Percentiles rank a stretch among this genome's conserved stretches.
Evolutionary conservation across 2,329 filamentous ascomycete species (phyloP).

Genomic region (Penicillium janthinellum): DNA sequence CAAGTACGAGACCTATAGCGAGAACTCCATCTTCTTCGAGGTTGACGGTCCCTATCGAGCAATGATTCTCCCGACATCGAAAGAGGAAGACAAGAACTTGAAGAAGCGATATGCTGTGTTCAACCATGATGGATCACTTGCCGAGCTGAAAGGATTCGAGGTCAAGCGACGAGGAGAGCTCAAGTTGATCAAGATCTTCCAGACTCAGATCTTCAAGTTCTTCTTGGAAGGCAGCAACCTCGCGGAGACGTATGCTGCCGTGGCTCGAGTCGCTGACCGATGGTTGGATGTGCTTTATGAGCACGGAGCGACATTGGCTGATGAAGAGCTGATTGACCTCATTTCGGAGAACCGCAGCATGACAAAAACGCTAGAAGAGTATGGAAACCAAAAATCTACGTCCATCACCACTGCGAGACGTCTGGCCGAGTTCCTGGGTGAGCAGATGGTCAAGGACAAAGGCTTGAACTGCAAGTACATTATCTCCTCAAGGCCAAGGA

Average conservation of each 20-base stretch:
- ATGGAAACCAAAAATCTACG: conserved; percentile 92
- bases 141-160: conserved; percentile 96
- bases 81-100: conserved; percentile 98
- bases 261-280: conserved; percentile 90
- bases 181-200: conserved; percentile 99
- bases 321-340: conserved; percentile 98
- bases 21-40: conserved; percentile 99
- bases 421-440: conserved; percentile 91
- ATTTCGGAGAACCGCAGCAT: conserved; percentile 99
- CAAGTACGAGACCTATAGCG: conserved; percentile 94
- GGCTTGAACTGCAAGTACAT: conserved; percentile 99
- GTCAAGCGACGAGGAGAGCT: conserved; percentile 96
- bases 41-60: conserved; percentile 97
- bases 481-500: conserved; percentile 83
- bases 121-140: conserved; percentile 94
- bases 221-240: conserved; percentile 90
- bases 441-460: conserved; percentile 99
- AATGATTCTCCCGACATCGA: conserved; percentile 96
- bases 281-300: conserved; percentile 95
- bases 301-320: conserved; percentile 84
- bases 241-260: conserved; percentile 83
- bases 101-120: conserved; percentile 99
- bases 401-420: conserved; percentile 98
- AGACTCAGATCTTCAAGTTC: conserved; percentile 99
- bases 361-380: conserved; percentile 95